These are phyloP conservation scores for Mortierella polycephala DNA, from an alignment of 371 early-diverging fungal genomes.

Conservation along the genomic window DNA sequence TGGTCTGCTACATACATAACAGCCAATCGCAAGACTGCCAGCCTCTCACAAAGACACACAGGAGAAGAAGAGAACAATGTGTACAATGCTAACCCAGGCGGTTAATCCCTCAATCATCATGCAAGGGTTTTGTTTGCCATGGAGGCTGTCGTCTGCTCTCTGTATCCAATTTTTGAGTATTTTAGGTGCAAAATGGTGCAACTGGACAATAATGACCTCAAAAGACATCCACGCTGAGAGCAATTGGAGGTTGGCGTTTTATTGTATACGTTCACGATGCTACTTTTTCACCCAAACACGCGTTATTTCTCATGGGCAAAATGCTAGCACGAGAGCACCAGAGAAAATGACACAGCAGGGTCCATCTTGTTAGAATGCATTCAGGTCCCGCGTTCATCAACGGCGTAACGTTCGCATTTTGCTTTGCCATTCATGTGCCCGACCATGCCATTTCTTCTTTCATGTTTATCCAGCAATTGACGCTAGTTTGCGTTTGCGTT, in stretches of 20 bases:
- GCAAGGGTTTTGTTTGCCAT: not conserved
- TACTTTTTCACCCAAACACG: not conserved
- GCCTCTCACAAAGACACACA: too few species aligned
- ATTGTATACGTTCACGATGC: not conserved
- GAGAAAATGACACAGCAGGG: not conserved
- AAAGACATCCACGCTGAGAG: not conserved
- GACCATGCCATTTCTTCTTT: too few species aligned
- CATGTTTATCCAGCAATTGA: too few species aligned
- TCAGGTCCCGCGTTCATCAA: too few species aligned
- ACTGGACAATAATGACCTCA: not conserved
- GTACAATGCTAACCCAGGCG: not conserved
- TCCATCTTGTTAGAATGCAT: not conserved
- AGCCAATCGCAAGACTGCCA: too few species aligned
- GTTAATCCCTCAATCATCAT: not conserved
- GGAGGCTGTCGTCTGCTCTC: not conserved
- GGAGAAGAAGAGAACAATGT: too few species aligned
- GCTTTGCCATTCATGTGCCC: too few species aligned
- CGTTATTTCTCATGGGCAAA: not conserved
- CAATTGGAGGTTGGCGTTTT: not conserved
- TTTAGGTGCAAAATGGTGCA: not conserved
- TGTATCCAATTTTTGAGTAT: not conserved
- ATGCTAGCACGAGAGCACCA: not conserved
- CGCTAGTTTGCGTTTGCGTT: too few species aligned
- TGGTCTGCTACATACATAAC: too few species aligned
- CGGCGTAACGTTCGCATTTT: too few species aligned